These are phyloP conservation scores for Cytospora piceae DNA, from an alignment of 2,329 filamentous ascomycete species.

Conservation along the genomic window DNA sequence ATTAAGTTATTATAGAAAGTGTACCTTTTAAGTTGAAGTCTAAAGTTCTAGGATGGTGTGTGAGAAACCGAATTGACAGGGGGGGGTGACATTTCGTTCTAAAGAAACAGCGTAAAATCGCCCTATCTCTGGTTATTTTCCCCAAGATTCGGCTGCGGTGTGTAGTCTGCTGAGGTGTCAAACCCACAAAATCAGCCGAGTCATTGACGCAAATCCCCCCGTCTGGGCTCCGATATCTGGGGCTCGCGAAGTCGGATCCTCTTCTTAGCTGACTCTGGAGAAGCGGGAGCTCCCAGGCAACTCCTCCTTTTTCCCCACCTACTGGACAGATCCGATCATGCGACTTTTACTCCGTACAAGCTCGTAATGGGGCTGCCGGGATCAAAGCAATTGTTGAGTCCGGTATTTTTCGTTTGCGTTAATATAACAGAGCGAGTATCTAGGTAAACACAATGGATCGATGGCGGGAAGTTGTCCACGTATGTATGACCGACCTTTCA, in stretches of 20 bases:
- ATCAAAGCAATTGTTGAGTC: background rate
- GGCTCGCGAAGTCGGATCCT: background rate
- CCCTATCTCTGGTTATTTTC: background rate
- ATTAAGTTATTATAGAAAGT: too few species aligned
- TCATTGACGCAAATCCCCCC: conserved; percentile 3
- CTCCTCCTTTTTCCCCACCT: background rate
- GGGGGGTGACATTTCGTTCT: too few species aligned
- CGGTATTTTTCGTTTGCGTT: background rate
- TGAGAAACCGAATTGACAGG: too few species aligned
- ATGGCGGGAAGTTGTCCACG: background rate
- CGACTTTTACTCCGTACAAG: background rate
- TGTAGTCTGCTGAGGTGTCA: conserved; percentile 6
- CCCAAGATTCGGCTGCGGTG: background rate
- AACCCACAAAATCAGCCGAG: conserved; percentile 10
- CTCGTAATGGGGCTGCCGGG: background rate
- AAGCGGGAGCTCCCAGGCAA: background rate
- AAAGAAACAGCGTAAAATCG: background rate
- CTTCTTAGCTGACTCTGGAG: conserved; percentile 18
- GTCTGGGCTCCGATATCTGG: conserved; percentile 1
- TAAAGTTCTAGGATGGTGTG: too few species aligned
- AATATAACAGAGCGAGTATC: background rate
- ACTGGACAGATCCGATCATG: background rate
- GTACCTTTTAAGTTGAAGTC: too few species aligned
- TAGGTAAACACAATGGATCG: background rate
- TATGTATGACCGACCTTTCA: background rate